Percentiles rank a stretch among this genome's conserved stretches.
These are phyloP conservation scores for Coniochaeta sp. DNA, from an alignment of 2,329 filamentous ascomycete genomes.

Conservation along the genomic window DNA sequence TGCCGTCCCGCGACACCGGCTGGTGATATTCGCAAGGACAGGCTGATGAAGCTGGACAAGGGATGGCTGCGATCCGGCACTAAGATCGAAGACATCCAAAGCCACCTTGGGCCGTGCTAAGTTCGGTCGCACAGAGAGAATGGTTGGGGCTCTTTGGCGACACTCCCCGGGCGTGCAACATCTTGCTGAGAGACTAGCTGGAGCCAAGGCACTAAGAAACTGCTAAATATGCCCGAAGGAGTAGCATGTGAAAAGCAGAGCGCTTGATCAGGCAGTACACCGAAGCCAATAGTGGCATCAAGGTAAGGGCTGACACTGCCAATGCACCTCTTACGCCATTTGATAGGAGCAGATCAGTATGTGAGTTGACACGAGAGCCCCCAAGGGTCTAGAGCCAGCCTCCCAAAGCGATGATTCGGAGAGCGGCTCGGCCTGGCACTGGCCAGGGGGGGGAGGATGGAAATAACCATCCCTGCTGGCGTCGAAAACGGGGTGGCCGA, in stretches of 20 bases:
- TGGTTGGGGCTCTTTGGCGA: neutral
- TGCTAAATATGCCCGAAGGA: neutral
- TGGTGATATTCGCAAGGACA: constrained; percentile 1
- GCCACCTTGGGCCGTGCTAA: neutral
- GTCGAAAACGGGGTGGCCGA: no score
- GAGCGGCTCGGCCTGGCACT: neutral
- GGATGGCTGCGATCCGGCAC: neutral
- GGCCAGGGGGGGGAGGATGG: no score
- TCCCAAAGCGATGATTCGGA: neutral
- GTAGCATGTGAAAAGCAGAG: neutral
- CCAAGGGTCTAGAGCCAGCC: neutral
- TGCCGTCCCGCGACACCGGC: neutral
- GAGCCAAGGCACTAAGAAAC: neutral
- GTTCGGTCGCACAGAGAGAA: neutral
- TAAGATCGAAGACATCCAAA: neutral
- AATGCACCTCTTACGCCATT: neutral
- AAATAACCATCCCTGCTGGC: neutral
- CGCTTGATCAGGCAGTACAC: neutral
- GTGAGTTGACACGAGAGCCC: neutral
- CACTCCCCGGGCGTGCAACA: neutral
- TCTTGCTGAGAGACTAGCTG: neutral
- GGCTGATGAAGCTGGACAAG: neutral
- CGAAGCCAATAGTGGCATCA: neutral
- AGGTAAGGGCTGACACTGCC: neutral
- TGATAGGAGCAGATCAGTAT: neutral